These are phyloP conservation scores for Perkinsus marinus DNA, from an alignment of 169 alveolate genomes.

Conservation along the genomic window DNA sequence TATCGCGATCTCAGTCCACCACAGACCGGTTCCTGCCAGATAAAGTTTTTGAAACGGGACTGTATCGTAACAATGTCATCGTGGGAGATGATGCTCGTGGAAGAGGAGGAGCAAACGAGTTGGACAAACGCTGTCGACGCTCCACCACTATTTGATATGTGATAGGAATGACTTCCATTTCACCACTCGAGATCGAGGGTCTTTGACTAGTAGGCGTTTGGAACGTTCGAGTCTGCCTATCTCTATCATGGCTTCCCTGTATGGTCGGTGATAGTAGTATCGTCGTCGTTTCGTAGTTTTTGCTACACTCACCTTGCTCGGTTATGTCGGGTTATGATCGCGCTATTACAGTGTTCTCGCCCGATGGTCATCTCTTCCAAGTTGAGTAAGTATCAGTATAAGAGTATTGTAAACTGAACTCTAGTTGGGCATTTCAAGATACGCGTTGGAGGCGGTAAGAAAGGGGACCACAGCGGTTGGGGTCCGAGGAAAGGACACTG, in stretches of 20 bases:
- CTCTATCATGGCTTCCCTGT: neutral
- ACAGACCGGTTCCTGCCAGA: too few relatives aligned
- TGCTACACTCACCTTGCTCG: neutral
- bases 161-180: too few relatives aligned
- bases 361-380: constrained; percentile 97
- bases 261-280: too few relatives aligned
- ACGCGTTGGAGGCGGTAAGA: constrained; percentile 96
- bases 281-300: neutral
- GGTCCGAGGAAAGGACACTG: constrained; percentile 81
- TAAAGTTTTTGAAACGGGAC: too few relatives aligned
- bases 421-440: neutral
- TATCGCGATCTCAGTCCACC: too few relatives aligned
- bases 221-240: neutral
- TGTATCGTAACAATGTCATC: too few relatives aligned
- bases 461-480: constrained; percentile 93
- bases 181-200: too few relatives aligned
- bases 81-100: too few relatives aligned
- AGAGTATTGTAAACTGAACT: neutral
- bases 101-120: too few relatives aligned
- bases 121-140: too few relatives aligned
- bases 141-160: too few relatives aligned
- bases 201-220: neutral
- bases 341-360: constrained; percentile 97
- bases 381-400: constrained; percentile 70
- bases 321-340: constrained; percentile 73